Conservation (phyloP, 768 basidiomycete species). For the Lactarius quietus region DNA sequence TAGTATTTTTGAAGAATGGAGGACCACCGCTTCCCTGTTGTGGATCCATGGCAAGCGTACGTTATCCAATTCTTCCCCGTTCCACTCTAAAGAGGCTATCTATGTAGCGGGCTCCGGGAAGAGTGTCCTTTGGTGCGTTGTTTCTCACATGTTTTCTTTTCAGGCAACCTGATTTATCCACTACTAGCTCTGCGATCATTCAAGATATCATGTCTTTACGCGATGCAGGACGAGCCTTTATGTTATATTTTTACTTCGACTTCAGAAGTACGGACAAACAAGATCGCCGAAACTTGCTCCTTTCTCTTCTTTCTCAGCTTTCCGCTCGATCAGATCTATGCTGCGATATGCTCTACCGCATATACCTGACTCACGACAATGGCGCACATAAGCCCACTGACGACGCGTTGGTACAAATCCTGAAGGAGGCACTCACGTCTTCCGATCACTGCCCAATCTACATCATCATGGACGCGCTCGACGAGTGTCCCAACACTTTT, state of each 20-base stretch:
- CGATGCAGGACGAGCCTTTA: too few species aligned
- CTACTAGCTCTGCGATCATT: too few species aligned
- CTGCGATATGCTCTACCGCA: background rate
- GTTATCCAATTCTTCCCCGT: too few species aligned
- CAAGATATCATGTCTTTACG: too few species aligned
- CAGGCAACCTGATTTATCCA: background rate
- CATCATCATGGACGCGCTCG: constrained; percentile 1
- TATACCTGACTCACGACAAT: background rate
- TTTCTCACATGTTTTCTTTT: background rate
- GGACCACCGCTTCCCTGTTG: too few species aligned
- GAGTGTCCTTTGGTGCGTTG: too few species aligned
- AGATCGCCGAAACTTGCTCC: background rate
- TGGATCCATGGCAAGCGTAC: too few species aligned
- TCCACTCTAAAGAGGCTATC: too few species aligned
- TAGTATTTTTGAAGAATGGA: too few species aligned
- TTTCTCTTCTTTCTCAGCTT: background rate
- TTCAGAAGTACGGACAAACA: too few species aligned
- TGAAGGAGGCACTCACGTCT: too few species aligned
- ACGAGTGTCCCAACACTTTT: constrained; percentile 2
- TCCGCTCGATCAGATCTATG: background rate
- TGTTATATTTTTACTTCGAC: too few species aligned
- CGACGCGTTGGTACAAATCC: background rate
- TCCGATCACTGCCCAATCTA: background rate
- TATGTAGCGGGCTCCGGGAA: background rate
- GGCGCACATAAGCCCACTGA: constrained; percentile 1